phyloP scores from a whole-genome alignment of 805 yeast genomes.

The Scheffersomyces lignosus region DNA sequence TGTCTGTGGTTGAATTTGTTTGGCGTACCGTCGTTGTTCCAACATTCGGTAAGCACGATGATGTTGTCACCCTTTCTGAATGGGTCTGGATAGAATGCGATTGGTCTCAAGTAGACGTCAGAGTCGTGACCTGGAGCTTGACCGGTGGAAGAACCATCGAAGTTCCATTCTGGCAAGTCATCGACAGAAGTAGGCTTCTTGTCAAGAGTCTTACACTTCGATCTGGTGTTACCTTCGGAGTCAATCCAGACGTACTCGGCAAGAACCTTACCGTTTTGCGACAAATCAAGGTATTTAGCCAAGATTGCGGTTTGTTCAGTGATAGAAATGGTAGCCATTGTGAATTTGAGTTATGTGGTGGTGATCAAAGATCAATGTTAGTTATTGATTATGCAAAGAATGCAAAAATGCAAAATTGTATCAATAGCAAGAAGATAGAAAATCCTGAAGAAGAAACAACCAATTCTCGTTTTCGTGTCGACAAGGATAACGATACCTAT shows the following conservation, averaged over 20 bases:
- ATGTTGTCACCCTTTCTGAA: conserved; percentile 98
- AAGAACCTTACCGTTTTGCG: conserved; percentile 81
- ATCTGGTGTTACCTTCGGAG: conserved; percentile 85
- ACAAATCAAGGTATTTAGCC: conserved; percentile 77
- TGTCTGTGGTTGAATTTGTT: conserved; percentile 98
- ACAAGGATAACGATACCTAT: too few species aligned
- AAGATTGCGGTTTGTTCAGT: conserved; percentile 76
- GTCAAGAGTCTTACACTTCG: conserved; percentile 86
- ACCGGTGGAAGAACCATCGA: conserved; percentile 97
- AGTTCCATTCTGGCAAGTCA: conserved; percentile 98
- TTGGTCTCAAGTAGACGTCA: conserved; percentile 94
- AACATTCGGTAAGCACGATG: conserved; percentile 92
- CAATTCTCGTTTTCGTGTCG: too few species aligned
- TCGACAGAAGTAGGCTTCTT: conserved; percentile 69
- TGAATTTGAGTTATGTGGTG: conserved; percentile 5
- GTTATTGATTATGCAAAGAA: too few species aligned
- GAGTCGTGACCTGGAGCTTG: conserved; percentile 99
- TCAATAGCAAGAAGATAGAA: too few species aligned
- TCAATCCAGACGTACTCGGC: conserved; percentile 99
- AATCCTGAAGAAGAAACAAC: too few species aligned
- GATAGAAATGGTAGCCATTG: conserved; percentile 32
- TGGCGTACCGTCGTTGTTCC: conserved; percentile 98
- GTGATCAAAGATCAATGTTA: too few species aligned
- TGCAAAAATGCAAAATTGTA: too few species aligned
- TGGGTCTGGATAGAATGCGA: conserved; percentile 91